A percentile compares a stretch with the other conserved stretches of the same genome.
Evolutionary conservation across 805 yeast species (phyloP).

Genomic region (Metschnikowia borealis): DNA sequence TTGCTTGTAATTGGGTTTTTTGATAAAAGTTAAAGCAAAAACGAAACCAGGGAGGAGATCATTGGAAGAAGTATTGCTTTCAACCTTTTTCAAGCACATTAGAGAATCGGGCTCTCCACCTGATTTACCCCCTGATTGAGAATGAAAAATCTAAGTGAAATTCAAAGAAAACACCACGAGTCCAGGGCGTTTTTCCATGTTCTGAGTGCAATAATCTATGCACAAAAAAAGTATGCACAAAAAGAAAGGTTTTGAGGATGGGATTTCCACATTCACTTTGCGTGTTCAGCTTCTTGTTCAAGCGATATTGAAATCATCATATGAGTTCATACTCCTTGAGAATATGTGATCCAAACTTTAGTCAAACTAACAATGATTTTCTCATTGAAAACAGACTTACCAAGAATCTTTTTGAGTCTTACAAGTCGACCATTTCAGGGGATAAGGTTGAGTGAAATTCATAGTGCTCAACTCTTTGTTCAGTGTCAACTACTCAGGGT

Average conservation of each 20-base stretch:
- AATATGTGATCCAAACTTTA: constrained; percentile 36
- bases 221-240: too few species aligned
- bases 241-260: constrained; percentile 28
- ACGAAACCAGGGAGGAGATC: constrained; percentile 9
- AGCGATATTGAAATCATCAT: constrained; percentile 30
- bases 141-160: constrained; percentile 18
- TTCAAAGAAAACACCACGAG: constrained; percentile 25
- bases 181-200: constrained; percentile 24
- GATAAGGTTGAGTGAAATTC: constrained; percentile 25
- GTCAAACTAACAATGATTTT: constrained; percentile 31
- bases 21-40: constrained; percentile 5
- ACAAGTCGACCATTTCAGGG: constrained; percentile 14
- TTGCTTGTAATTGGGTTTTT: constrained; percentile 25
- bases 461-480: constrained; percentile 30
- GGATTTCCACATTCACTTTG: constrained; percentile 13
- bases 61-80: constrained; percentile 35
- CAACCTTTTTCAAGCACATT: constrained; percentile 35
- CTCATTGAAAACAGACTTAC: constrained; percentile 27
- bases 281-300: constrained; percentile 24
- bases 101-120: constrained; percentile 34
- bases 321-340: constrained; percentile 38
- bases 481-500: constrained; percentile 38
- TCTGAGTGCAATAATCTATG: constrained; percentile 25
- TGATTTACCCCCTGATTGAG: constrained; percentile 7
- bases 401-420: constrained; percentile 21